phyloP scores from a whole-genome alignment of 768 basidiomycete genomes.

The Hydnum rufescens region DNA sequence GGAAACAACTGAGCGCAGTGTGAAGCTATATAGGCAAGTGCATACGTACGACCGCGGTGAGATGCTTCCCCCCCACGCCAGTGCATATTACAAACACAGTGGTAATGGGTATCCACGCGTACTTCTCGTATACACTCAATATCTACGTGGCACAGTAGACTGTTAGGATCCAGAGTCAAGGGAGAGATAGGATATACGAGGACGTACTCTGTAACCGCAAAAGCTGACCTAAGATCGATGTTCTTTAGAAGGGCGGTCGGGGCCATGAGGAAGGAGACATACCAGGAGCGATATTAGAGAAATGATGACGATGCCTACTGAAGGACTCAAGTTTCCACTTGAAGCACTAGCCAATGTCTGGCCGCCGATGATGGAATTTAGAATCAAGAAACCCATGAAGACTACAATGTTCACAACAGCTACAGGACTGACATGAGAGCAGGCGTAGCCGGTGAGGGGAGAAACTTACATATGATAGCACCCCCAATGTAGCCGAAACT shows the following conservation, averaged over 20 bases:
- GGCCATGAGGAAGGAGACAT: constrained; percentile 12
- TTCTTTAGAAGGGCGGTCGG: not conserved
- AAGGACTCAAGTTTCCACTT: constrained; percentile 29
- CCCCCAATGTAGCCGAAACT: constrained; percentile 15
- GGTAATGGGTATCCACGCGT: constrained; percentile 63
- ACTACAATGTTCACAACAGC: constrained; percentile 35
- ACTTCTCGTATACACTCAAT: constrained; percentile 44
- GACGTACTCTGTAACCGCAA: not conserved
- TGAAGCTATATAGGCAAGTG: too few species aligned
- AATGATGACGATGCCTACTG: constrained; percentile 66
- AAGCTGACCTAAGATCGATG: not conserved
- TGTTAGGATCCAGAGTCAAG: too few species aligned
- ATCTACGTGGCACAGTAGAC: too few species aligned
- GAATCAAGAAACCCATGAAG: constrained; percentile 41
- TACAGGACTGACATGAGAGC: constrained; percentile 15
- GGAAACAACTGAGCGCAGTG: not conserved
- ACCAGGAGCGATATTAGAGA: constrained; percentile 43
- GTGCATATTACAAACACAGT: constrained; percentile 50
- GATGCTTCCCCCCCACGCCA: constrained; percentile 54
- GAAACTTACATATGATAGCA: constrained; percentile 15
- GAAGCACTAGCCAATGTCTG: constrained; percentile 42
- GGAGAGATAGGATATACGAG: too few species aligned
- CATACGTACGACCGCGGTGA: constrained; percentile 20
- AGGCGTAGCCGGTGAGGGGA: constrained; percentile 20
- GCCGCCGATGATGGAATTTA: constrained; percentile 50